Conservation (phyloP, 2,329 filamentous ascomycete genomes). For the Penicillium sp. region DNA sequence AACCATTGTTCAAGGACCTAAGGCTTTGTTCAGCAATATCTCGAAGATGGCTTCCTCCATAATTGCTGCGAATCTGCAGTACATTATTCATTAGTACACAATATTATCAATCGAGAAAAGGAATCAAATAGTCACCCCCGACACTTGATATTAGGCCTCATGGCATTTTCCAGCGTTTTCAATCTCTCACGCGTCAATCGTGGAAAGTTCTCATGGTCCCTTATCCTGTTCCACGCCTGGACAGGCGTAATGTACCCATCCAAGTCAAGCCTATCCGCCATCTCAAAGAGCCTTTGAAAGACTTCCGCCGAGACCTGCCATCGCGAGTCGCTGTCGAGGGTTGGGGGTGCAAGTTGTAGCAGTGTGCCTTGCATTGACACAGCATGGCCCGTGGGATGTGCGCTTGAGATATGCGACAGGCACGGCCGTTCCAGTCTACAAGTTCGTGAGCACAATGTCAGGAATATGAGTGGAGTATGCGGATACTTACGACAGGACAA, state of each 20-base stretch:
- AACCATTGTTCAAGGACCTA: not conserved
- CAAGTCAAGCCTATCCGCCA: conserved; percentile 11
- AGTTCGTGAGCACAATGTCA: not conserved
- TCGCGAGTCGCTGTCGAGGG: not conserved
- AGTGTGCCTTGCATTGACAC: conserved; percentile 15
- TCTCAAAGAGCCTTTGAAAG: conserved; percentile 16
- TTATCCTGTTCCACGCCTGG: conserved; percentile 38
- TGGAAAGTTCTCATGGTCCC: conserved; percentile 24
- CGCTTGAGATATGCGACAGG: conserved; percentile 7
- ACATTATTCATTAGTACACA: not conserved
- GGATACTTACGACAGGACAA: conserved; percentile 15
- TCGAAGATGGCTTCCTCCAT: conserved; percentile 16
- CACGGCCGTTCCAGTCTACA: conserved; percentile 13
- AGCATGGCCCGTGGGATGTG: conserved; percentile 8
- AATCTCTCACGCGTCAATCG: conserved; percentile 22
- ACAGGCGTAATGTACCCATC: conserved; percentile 37
- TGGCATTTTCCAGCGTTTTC: conserved; percentile 16
- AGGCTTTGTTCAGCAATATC: conserved; percentile 5
- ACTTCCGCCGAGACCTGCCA: conserved; percentile 16
- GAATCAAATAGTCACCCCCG: conserved; percentile 12
- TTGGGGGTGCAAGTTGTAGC: conserved; percentile 6
- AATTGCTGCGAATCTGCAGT: conserved; percentile 11
- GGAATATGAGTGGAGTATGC: not conserved
- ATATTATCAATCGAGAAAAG: not conserved
- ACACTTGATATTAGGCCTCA: conserved; percentile 17